Evolutionary conservation across 2,329 filamentous ascomycete species (phyloP), one percentile per base, ranked within the genome.

Genomic region (Zarea fungicola): DNA sequence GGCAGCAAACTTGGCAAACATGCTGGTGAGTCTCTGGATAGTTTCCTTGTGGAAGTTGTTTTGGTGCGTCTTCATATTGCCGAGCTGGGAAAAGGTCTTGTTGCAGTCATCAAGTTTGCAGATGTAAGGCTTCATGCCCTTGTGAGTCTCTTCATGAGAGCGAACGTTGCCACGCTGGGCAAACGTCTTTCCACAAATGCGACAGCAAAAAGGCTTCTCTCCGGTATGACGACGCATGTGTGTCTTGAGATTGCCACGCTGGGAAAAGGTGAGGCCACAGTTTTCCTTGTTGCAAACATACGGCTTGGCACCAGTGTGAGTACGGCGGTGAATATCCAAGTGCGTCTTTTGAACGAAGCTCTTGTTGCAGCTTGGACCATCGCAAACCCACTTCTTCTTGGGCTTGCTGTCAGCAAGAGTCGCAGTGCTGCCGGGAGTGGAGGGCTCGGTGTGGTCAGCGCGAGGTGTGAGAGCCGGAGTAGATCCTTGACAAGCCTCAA

Each of bases 61-160:
- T 68, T 95, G 89, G 62, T 97, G 92, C 3, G 86, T 88, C 85
- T 97, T 97, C 57, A 96, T 78, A 62, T 96, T 96, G 8, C 92
- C 92, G 2, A 92, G 78, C 58, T 95, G 88, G 0, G 89, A 95
- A 63, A 96, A 96, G 36, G 84, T 78, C 71, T 96, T 96, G 53
- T 83, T 81, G 69, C 92, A 97, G 52, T 82, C 77, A 58, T 95
- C 89, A 7, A 96, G 75, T 52, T 79, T 82, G 69, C 92, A 97
- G 25, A 81, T 78, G 63, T 86, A 96, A 1, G 84, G 87, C 67
- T 93, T 95, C 31, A 80, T 75, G 39, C 84, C 78, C 52, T 83
- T 77, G 66, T 96, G 91, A 2, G 88, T 89, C 59, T 87, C 85
- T 69, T 85, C 81, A 69, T 96, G 91, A 2, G 88, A 85, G 48